These are phyloP conservation scores for Lyophyllum decastes DNA, from an alignment of 768 basidiomycete genomes.

Conservation along the genomic window DNA sequence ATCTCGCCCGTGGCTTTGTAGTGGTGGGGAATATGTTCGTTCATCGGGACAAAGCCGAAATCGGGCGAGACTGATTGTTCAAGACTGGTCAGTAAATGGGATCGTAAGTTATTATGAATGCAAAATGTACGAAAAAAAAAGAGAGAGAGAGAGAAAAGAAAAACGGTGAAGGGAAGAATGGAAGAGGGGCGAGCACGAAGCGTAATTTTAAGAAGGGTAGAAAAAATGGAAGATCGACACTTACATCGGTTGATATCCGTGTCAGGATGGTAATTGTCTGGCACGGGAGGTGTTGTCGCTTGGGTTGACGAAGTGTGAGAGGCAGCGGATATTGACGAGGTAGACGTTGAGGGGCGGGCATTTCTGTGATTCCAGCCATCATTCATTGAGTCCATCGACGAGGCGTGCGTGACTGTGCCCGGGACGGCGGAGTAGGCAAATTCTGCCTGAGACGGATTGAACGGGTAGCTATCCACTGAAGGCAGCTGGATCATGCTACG, in stretches of 20 bases:
- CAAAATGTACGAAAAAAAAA: too few relatives aligned
- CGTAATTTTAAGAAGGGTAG: background rate
- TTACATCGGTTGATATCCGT: conserved; percentile 85
- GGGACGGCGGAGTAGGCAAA: conserved; percentile 78
- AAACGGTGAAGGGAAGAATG: background rate
- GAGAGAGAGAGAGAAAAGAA: conserved; percentile 11
- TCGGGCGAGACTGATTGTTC: conserved; percentile 71
- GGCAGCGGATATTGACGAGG: conserved; percentile 75
- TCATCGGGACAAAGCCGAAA: conserved; percentile 84
- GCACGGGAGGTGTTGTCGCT: conserved; percentile 79
- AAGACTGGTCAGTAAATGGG: conserved; percentile 50
- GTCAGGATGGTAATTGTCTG: conserved; percentile 65
- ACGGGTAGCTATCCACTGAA: conserved; percentile 67
- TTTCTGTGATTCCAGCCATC: conserved; percentile 54
- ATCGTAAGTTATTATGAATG: conserved; percentile 31
- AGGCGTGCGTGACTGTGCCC: conserved; percentile 41
- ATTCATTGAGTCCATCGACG: conserved; percentile 45
- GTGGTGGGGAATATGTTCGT: conserved; percentile 68
- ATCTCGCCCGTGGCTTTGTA: conserved; percentile 61
- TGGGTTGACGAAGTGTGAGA: conserved; percentile 78
- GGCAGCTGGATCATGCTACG: conserved; percentile 85
- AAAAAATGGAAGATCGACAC: conserved; percentile 32
- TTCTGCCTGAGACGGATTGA: conserved; percentile 68
- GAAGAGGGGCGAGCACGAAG: background rate
- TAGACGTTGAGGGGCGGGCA: conserved; percentile 73